A percentile compares a stretch with the other conserved stretches of the same genome.
These are phyloP conservation scores for Aspergillus uvarum DNA, from an alignment of 2,329 filamentous ascomycete species.

Conservation along the genomic window DNA sequence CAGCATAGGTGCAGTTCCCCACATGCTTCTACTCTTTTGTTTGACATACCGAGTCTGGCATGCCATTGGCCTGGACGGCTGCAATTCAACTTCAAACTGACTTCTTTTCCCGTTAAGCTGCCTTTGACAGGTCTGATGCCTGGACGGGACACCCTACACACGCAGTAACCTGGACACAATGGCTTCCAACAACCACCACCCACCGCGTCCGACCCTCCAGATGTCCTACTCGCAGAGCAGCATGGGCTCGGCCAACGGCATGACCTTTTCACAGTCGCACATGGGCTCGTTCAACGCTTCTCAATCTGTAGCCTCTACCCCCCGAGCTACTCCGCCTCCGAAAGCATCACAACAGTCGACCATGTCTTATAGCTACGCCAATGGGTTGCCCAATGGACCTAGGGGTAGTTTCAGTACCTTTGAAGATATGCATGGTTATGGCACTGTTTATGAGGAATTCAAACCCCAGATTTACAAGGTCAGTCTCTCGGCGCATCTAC, in stretches of 20 bases:
- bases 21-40: conserved; percentile 22
- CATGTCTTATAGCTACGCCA: conserved; percentile 42
- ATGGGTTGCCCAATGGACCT: conserved; percentile 34
- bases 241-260: conserved; percentile 39
- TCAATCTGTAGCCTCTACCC: conserved; percentile 47
- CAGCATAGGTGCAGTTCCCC: conserved; percentile 26
- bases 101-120: background rate
- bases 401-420: conserved; percentile 40
- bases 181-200: conserved; percentile 33
- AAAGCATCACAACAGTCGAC: conserved; percentile 44
- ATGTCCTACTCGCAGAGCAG: conserved; percentile 45
- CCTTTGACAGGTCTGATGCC: conserved; percentile 3
- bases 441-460: conserved; percentile 40
- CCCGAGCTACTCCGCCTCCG: conserved; percentile 46
- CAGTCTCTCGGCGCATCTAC: conserved; percentile 16
- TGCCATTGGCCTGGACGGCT: conserved; percentile 9
- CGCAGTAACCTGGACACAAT: conserved; percentile 20
- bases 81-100: background rate
- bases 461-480: conserved; percentile 52
- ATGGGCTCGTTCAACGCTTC: conserved; percentile 45
- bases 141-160: conserved; percentile 8
- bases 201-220: conserved; percentile 28
- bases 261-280: conserved; percentile 41
- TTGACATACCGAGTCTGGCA: conserved; percentile 7
- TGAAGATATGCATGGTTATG: conserved; percentile 43